Conservation (phyloP, 2,329 filamentous ascomycete species). For the Pestalotiopsis sp. region DNA sequence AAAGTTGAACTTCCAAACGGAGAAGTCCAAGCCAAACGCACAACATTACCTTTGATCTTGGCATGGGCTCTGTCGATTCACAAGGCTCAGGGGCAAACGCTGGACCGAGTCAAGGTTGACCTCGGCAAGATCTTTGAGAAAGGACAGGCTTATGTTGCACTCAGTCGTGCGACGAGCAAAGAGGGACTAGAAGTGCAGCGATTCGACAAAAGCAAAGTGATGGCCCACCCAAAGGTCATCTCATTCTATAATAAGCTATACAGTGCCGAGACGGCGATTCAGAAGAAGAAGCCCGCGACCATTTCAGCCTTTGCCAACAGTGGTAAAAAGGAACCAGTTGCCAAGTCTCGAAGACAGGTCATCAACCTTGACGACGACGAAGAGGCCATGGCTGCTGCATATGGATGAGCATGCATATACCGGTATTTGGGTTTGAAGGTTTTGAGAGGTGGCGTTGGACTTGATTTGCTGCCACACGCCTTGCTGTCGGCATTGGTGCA, state of each 20-base stretch:
- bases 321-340: constrained; percentile 22
- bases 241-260: constrained; percentile 84
- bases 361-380: constrained; percentile 49
- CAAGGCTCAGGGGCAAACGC: constrained; percentile 94
- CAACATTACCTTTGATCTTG: constrained; percentile 83
- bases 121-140: constrained; percentile 93
- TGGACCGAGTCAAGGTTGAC: constrained; percentile 93
- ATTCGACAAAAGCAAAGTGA: constrained; percentile 89
- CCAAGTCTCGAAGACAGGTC: constrained; percentile 14
- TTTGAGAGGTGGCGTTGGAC: neutral
- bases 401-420: constrained; percentile 35
- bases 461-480: neutral
- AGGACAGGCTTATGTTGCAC: constrained; percentile 94
- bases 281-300: constrained; percentile 30
- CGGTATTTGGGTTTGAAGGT: constrained; percentile 15
- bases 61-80: constrained; percentile 98
- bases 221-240: constrained; percentile 87
- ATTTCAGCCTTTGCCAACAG: constrained; percentile 46
- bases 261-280: constrained; percentile 62
- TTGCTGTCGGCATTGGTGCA: neutral
- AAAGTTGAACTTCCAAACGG: constrained; percentile 97
- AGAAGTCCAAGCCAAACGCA: constrained; percentile 86
- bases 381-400: constrained; percentile 20
- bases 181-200: constrained; percentile 83
- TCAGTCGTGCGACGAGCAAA: constrained; percentile 89